These are phyloP conservation scores for Leccinum barrowsii DNA, from an alignment of 768 basidiomycete genomes.

Conservation along the genomic window DNA sequence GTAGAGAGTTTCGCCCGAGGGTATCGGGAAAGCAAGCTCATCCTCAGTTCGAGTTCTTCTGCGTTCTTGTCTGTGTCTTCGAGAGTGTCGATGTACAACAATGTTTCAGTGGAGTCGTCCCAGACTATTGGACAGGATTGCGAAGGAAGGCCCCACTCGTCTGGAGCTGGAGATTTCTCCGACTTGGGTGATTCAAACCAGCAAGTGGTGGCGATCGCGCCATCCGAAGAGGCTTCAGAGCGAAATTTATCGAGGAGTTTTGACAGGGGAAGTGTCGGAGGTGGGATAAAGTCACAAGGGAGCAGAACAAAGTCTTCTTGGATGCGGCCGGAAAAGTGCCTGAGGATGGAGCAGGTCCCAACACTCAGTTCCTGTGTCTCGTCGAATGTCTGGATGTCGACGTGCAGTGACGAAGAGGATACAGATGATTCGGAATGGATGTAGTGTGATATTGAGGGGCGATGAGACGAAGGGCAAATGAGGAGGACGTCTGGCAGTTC, in stretches of 20 bases:
- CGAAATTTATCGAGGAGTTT: slow-evolving; percentile 80
- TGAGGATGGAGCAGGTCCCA: slow-evolving; percentile 74
- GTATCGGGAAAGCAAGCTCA: slow-evolving; percentile 76
- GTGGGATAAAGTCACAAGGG: slow-evolving; percentile 88
- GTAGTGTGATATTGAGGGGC: slow-evolving; percentile 74
- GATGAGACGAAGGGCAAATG: slow-evolving; percentile 78
- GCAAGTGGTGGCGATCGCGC: slow-evolving; percentile 60
- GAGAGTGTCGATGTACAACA: slow-evolving; percentile 70
- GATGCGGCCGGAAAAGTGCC: slow-evolving; percentile 73
- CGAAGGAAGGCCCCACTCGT: slow-evolving; percentile 61
- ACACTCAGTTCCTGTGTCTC: slow-evolving; percentile 61
- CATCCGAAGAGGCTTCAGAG: slow-evolving; percentile 59
- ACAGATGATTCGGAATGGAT: slow-evolving; percentile 74
- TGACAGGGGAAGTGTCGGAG: slow-evolving; percentile 65
- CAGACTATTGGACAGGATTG: slow-evolving; percentile 56
- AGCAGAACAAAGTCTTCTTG: slow-evolving; percentile 84
- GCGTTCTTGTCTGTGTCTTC: slow-evolving; percentile 64
- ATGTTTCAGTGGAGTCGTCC: slow-evolving; percentile 61
- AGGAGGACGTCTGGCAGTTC: slow-evolving; percentile 69
- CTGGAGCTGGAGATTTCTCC: slow-evolving; percentile 53
- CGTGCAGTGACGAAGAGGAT: slow-evolving; percentile 55
- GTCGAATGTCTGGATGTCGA: slow-evolving; percentile 80
- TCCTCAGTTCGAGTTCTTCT: slow-evolving; percentile 71
- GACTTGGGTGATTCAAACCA: slow-evolving; percentile 53
- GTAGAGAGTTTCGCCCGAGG: slow-evolving; percentile 68